Percentiles rank a stretch among this genome's conserved stretches.
Conservation (phyloP, 2,329 filamentous ascomycete species). For the Neonectria sp. region DNA sequence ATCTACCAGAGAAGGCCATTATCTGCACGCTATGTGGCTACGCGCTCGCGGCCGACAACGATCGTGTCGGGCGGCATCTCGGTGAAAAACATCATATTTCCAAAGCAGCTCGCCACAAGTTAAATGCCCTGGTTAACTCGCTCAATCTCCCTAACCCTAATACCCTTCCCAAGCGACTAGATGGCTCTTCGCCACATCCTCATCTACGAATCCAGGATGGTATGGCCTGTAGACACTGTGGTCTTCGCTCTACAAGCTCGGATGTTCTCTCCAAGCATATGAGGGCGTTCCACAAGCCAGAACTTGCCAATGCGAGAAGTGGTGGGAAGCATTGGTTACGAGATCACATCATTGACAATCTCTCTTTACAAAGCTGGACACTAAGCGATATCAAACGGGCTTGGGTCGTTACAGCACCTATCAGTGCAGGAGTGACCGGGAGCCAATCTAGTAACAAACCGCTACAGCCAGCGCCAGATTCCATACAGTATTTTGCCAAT, state of each 20-base stretch:
- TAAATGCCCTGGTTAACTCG: not conserved
- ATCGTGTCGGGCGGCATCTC: conserved; percentile 21
- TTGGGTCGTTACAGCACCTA: too few relatives aligned
- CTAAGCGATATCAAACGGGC: not conserved
- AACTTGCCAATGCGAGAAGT: not conserved
- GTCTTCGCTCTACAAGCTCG: not conserved
- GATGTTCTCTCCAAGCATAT: not conserved
- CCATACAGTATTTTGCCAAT: not conserved
- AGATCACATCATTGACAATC: conserved; percentile 1
- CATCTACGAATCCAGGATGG: not conserved
- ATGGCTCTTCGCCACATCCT: not conserved
- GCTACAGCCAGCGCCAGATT: not conserved
- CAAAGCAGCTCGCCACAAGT: not conserved
- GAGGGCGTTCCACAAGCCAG: not conserved
- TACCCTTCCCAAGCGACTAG: not conserved
- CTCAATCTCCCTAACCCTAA: not conserved
- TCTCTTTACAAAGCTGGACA: conserved; percentile 4
- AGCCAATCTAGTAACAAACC: too few relatives aligned
- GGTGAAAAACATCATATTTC: conserved; percentile 5
- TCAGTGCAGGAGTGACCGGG: too few relatives aligned
- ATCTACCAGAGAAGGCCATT: conserved; percentile 1
- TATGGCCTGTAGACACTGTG: conserved; percentile 5
- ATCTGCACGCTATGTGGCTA: conserved; percentile 14
- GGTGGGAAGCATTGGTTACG: not conserved
- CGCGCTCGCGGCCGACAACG: conserved; percentile 12